Conservation (phyloP, 129 eudicot species). For the Artemisia argyi region DNA sequence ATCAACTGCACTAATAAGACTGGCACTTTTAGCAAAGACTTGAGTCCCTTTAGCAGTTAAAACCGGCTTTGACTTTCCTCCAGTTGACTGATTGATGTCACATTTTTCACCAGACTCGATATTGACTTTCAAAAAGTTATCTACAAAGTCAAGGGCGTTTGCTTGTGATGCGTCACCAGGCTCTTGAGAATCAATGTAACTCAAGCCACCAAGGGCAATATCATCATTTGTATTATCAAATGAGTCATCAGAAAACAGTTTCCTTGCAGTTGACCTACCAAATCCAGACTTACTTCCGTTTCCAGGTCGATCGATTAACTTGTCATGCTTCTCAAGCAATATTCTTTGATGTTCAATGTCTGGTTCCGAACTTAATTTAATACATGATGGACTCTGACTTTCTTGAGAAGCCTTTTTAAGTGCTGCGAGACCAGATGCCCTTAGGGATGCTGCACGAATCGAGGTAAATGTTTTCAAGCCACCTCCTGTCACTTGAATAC, state of each 20-base stretch:
- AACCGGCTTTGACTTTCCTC: slow-evolving; percentile 45
- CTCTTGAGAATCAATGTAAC: slow-evolving; percentile 83
- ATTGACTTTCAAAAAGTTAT: slow-evolving; percentile 62
- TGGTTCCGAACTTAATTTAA: slow-evolving; percentile 23
- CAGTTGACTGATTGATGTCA: slow-evolving; percentile 29
- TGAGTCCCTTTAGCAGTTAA: slow-evolving; percentile 68
- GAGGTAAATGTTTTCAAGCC: slow-evolving; percentile 48
- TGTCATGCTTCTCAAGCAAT: slow-evolving; percentile 27
- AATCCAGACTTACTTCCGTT: slow-evolving; percentile 30
- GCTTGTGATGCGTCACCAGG: slow-evolving; percentile 95
- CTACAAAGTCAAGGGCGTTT: slow-evolving; percentile 83
- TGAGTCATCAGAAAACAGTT: slow-evolving; percentile 60
- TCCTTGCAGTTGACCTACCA: slow-evolving; percentile 57
- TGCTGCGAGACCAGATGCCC: slow-evolving; percentile 81
- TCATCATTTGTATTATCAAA: slow-evolving; percentile 33
- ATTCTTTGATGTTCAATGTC: slow-evolving; percentile 26
- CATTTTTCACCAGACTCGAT: slow-evolving; percentile 39
- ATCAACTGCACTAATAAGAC: slow-evolving; percentile 34
- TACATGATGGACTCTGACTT: slow-evolving; percentile 29
- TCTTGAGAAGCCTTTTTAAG: slow-evolving; percentile 37
- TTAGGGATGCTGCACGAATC: slow-evolving; percentile 62
- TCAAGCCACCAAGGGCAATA: slow-evolving; percentile 42
- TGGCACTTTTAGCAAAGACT: slow-evolving; percentile 57
- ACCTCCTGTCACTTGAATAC: slow-evolving; percentile 22
- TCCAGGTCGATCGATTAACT: slow-evolving; percentile 24